These are phyloP conservation scores for fission yeast (Schizosaccharomyces pombe) DNA, from an alignment of 805 yeast species.

Conservation along the genomic window DNA sequence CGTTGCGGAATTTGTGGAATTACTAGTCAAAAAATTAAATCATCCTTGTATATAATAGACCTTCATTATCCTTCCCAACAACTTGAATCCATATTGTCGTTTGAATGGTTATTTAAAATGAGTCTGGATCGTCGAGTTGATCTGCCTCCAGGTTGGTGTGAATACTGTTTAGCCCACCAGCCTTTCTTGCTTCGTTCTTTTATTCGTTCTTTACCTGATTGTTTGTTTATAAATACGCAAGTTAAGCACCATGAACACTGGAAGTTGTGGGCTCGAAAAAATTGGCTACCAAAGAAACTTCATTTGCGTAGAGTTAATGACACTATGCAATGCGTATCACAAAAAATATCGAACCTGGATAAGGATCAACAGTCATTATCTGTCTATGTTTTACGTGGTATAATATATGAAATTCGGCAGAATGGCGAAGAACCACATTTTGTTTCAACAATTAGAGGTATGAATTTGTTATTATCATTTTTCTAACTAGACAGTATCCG, in stretches of 20 bases:
- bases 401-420: background rate
- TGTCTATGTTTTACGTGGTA: background rate
- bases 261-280: slow-evolving; percentile 8
- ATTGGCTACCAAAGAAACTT: slow-evolving; percentile 9
- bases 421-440: slow-evolving; percentile 11
- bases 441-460: slow-evolving; percentile 16
- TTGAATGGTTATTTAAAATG: background rate
- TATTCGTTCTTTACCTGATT: background rate
- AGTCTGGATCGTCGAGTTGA: background rate
- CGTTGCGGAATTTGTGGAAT: background rate
- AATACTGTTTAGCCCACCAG: background rate
- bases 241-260: background rate
- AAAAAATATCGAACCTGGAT: background rate
- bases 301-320: slow-evolving; percentile 4
- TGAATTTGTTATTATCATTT: background rate
- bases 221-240: background rate
- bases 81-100: background rate
- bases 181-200: background rate
- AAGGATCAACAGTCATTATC: background rate
- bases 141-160: background rate
- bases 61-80: background rate
- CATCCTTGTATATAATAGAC: background rate
- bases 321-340: slow-evolving; percentile 1
- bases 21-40: background rate
- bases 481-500: background rate